Base-by-base conservation (phyloP, 2,329 filamentous ascomycete genomes). In the Aureobasidium lini region DNA sequence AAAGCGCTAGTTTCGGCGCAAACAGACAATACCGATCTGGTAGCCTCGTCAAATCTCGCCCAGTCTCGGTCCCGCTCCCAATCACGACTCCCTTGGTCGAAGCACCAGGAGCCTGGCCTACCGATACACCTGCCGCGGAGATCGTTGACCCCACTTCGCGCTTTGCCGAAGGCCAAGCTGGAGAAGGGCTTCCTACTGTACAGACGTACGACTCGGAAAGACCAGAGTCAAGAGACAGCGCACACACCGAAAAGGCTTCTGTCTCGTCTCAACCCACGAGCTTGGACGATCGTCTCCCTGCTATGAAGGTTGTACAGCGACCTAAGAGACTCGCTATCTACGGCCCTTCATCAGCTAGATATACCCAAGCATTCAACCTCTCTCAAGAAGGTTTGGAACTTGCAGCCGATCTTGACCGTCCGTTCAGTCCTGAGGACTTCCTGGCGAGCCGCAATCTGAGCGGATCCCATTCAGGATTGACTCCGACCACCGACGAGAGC, bases 101-200 rank as follows among this genome's bases (percentile, higher is more conserved):
- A 37, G 48, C 57, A 15, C 57, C 57, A 16, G 57, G 57, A 28
- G 57, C 57, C n/a, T 60, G 57, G 57, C 57, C 48, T 16, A 34
- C 15, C 10, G 34, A 46, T 13, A 54, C 57, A 3, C 57, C 57
- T 10, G 23, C 15, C 2, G n/a, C 9, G 10, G 57, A 60, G 15
- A 31, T 52, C 5, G 18, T 18, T 1, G 16, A 50, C 18, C 44
- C 57, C 7, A 18, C 29, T 43, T 29, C 53, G 29, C 39, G 16
- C 1, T 44, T 15, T 7, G 52, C 40, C 39, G 40, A 43, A 11
- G 39, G 40, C 0, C 39, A 44, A 44, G 39, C 52, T 5, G 52
- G 52, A n/a, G 52, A 56, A 29, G 52, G 40, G 9, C 16, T 56
- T n/a, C 40, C 52, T 5, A 56, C 29, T 23, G 53, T 43, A 6